These are phyloP conservation scores for Grosmannia serpens DNA, from an alignment of 2,329 filamentous ascomycete species.

Conservation along the genomic window DNA sequence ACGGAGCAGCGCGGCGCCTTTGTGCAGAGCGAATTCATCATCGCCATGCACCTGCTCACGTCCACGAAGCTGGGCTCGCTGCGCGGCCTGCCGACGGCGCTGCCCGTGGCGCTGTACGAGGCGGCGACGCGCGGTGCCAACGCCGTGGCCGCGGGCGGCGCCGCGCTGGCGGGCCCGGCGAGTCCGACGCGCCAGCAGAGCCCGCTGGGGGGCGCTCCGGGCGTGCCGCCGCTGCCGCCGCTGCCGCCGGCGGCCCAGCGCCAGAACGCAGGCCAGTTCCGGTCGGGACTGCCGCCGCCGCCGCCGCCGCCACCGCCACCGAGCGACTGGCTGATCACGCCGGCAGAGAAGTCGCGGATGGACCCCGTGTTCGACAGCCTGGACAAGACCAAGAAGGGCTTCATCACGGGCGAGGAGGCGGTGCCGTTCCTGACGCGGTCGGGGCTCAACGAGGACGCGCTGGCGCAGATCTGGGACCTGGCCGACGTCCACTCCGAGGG, in stretches of 20 bases:
- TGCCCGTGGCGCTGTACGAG: slow-evolving; percentile 82
- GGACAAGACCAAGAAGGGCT: slow-evolving; percentile 69
- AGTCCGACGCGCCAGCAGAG: slow-evolving; percentile 34
- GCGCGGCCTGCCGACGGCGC: slow-evolving; percentile 63
- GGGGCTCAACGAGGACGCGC: slow-evolving; percentile 71
- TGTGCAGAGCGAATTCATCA: slow-evolving; percentile 84
- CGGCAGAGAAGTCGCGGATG: slow-evolving; percentile 77
- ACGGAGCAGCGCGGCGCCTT: slow-evolving; percentile 84
- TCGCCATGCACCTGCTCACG: slow-evolving; percentile 93
- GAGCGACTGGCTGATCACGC: slow-evolving; percentile 68
- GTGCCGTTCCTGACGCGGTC: slow-evolving; percentile 92
- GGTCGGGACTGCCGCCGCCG: slow-evolving; percentile 39
- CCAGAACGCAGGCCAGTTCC: slow-evolving; percentile 61
- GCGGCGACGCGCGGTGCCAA: slow-evolving; percentile 61
- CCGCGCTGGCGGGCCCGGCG: slow-evolving; percentile 10
- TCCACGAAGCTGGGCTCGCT: slow-evolving; percentile 80
- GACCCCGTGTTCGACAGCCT: slow-evolving; percentile 76
- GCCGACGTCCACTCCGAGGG: slow-evolving; percentile 89
- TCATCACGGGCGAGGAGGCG: slow-evolving; percentile 87
- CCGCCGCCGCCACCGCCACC: slow-evolving; percentile 5
- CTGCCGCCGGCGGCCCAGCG: slow-evolving; percentile 50
- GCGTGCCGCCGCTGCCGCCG: slow-evolving; percentile 28
- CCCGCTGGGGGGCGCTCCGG: slow-evolving; percentile 23
- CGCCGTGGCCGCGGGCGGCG: not conserved
- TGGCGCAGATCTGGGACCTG: slow-evolving; percentile 95